Evolutionary conservation across 2,329 filamentous ascomycete species (phyloP).

Genomic region (Xylariaceae sp.): DNA sequence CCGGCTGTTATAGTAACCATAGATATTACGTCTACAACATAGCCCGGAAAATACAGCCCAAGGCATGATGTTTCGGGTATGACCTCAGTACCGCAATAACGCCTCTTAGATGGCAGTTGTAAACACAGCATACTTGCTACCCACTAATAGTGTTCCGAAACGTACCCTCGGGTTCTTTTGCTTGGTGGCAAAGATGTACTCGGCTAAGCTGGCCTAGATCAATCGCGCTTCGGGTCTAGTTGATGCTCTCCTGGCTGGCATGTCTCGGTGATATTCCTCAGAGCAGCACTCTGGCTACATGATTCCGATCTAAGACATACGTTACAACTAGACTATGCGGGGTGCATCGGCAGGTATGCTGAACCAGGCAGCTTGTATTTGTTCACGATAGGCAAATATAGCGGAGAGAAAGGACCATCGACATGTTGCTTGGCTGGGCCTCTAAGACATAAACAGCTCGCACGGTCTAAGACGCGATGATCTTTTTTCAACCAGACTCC

Average conservation of each 20-base stretch:
- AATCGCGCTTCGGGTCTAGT: neutral
- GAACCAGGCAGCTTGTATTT: neutral
- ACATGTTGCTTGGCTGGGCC: neutral
- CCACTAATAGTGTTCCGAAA: neutral
- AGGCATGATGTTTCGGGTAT: neutral
- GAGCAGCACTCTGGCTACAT: slow-evolving; percentile 14
- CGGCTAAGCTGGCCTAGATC: neutral
- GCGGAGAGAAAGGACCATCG: neutral
- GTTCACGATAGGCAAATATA: neutral
- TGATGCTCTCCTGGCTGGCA: slow-evolving; percentile 15
- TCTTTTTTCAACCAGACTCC: neutral
- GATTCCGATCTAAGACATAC: slow-evolving; percentile 27
- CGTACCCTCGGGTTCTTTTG: neutral
- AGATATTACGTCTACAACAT: neutral
- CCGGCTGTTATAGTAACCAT: neutral
- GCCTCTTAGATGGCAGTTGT: too few species aligned
- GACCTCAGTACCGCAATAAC: too few species aligned
- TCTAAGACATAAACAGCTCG: neutral
- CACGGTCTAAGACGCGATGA: neutral
- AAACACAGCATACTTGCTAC: neutral
- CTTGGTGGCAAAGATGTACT: too few species aligned
- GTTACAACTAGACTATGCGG: slow-evolving; percentile 23
- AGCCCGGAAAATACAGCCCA: neutral
- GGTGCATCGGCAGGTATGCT: slow-evolving; percentile 8
- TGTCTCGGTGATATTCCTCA: slow-evolving; percentile 36